Evolutionary conservation across 257 asterid species (phyloP), one percentile per base, ranked within the genome.

Genomic region (Rauvolfia tetraphylla): DNA sequence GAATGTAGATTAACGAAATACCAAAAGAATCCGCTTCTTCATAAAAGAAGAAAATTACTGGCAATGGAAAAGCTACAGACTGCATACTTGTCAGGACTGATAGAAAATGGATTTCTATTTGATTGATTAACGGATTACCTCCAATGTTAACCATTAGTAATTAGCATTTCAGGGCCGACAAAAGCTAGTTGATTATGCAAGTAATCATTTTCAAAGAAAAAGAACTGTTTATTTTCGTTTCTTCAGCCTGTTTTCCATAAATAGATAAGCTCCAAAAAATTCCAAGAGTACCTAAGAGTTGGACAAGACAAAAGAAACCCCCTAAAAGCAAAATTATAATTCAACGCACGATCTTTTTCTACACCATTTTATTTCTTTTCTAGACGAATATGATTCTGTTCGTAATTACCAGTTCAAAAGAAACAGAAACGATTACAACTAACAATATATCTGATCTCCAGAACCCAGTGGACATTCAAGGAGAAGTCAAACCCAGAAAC

Each of bases 391-490:
- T 56, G 49, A 41, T 69, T 59, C 46, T 27, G 54, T 48, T 70
- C n/a, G 48, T 25, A 75, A 56, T 27, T 42, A 54, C 62, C 10
- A 12, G 39, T 36, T 38, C 54, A 71, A 46, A 70, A 71, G 73
- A 41, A 68, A 68, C 31, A 46, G 68, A 74, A 56, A 67, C 25
- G 56, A 62, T 56, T 13, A 12, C 53, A 39, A 63, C 65, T 44
- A 33, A 23, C 44, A 44, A 73, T 49, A 83, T 84, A 83, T 83
- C 87, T 74, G 82, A 74, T 74, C 56, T 70, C 66, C 15, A 42
- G 44, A 42, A 66, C 20, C 71, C 74, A 56, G 69, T 22, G 75
- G 25, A 41, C 58, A 73, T 42, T 17, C 23, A 61, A 51, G 41
- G 8, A 54, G 6, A 34, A 72, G 31, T 63, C 76, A 72, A 44